Conservation (phyloP, 345 rosid genomes). For the Salix koriyanagi region DNA sequence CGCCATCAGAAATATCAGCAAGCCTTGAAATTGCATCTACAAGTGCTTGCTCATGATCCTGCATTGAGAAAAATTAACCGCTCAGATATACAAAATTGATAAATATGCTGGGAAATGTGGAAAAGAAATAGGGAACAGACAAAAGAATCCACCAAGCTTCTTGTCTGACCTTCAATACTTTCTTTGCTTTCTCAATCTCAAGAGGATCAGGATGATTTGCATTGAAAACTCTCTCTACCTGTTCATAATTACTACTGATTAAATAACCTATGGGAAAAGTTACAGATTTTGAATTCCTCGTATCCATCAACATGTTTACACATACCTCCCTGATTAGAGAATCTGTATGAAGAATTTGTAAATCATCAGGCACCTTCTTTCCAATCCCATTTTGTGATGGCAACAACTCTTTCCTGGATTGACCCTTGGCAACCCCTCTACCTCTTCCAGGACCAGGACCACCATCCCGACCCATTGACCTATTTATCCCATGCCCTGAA, state of each 20-base stretch:
- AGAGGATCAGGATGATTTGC: constrained; percentile 64
- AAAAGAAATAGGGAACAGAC: neutral
- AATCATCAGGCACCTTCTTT: constrained; percentile 52
- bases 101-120: neutral
- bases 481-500: constrained; percentile 45
- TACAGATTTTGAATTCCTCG: constrained; percentile 1
- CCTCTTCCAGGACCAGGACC: constrained; percentile 55
- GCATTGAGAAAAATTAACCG: constrained; percentile 13
- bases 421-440: constrained; percentile 47
- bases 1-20: constrained; percentile 70
- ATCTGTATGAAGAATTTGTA: constrained; percentile 71
- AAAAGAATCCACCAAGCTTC: constrained; percentile 9
- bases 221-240: constrained; percentile 81
- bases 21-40: constrained; percentile 66
- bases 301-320: constrained; percentile 14
- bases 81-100: neutral
- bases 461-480: constrained; percentile 44
- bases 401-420: constrained; percentile 63
- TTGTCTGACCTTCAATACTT: constrained; percentile 57
- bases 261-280: neutral
- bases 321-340: constrained; percentile 66
- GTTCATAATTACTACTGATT: constrained; percentile 8
- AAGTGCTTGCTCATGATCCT: constrained; percentile 86
- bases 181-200: constrained; percentile 79
- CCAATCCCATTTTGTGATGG: constrained; percentile 72